Evolutionary conservation across 306 rosid genomes (phyloP), one percentile per base, ranked within the genome.

Genomic region (Cicer arietinum): DNA sequence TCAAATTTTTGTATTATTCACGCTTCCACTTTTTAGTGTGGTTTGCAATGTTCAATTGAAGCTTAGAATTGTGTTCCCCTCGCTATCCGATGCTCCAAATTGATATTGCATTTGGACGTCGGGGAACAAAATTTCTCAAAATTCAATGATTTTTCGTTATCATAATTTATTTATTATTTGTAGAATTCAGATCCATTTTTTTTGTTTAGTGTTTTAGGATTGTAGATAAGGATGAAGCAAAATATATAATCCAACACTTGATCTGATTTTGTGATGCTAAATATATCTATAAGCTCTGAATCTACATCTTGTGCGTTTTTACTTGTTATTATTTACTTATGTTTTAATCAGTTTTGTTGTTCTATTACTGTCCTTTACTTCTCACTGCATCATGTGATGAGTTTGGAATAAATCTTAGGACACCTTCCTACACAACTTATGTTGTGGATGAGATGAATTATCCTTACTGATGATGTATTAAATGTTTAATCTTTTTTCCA

Each of bases 1-100:
- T 84, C 79, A 52, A 1, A n/a, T 16, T n/a, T 16, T 1, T 0
- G 16, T n/a, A 2, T 44, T 14, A 30, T 10, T 54, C 5, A 42
- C 40, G 87, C 88, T 76, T 16, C 10, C 79, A 74, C 71, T 74
- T 7, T 2, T 1, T 0, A 10, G n/a, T 74, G 85, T 83, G 86
- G 67, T 63, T 45, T 5, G 77, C 76, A 53, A 14, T 12, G 6
- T 7, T 47, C 5, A 2, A 17, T 20, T 68, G 87, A 81, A 83
- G 93, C 94, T 90, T 0, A 85, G 4, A 81, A 4, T 3, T 12
- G 35, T 30, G 90, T 87, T 90, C 86, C 81, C 88, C 94, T 87
- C 92, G 94, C 97, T 90, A 90, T 92, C 96, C 95, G 7, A 40
- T 76, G 83, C 77, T 54, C 45, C 86, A 82, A 67, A 39, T 64